A percentile compares a stretch with the other conserved stretches of the same genome.
phyloP scores from a whole-genome alignment of 805 yeast genomes.

The Kluyveromyces wickerhamii region DNA sequence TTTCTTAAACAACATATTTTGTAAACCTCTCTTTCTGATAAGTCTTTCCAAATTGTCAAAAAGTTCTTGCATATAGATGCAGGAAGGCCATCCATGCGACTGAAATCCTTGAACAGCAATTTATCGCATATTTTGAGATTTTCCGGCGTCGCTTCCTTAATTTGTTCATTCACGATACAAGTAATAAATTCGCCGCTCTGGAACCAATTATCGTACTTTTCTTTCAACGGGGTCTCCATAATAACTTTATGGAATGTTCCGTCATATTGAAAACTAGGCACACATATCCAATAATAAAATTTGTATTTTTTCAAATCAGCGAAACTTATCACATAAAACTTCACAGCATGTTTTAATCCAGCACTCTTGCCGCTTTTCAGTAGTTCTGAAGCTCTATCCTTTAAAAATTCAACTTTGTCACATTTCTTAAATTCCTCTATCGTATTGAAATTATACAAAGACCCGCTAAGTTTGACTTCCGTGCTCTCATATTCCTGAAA shows the following conservation, averaged over 20 bases:
- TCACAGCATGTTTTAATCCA: conserved; percentile 16
- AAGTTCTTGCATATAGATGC: conserved; percentile 54
- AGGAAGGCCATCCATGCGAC: conserved; percentile 32
- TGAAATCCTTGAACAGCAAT: conserved; percentile 36
- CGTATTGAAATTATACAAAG: conserved; percentile 61
- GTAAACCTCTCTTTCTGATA: conserved; percentile 85
- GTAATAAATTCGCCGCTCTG: not conserved
- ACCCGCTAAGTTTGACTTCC: conserved; percentile 28
- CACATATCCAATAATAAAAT: conserved; percentile 85
- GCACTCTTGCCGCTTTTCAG: conserved; percentile 25
- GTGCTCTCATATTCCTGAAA: conserved; percentile 20
- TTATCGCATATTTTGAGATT: conserved; percentile 10
- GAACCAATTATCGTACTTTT: not conserved
- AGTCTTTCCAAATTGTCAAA: conserved; percentile 40
- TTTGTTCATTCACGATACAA: conserved; percentile 8
- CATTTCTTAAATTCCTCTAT: conserved; percentile 71
- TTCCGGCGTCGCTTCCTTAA: conserved; percentile 1
- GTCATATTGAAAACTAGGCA: conserved; percentile 47
- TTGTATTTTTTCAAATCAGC: conserved; percentile 85
- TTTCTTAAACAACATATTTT: conserved; percentile 44
- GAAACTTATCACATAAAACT: conserved; percentile 53
- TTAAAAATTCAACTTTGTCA: conserved; percentile 56
- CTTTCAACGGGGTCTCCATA: not conserved
- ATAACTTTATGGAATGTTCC: not conserved
- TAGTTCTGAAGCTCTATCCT: conserved; percentile 30